These are phyloP conservation scores for Antonospora locustae DNA, from an alignment of 371 early-diverging fungal species.

Conservation along the genomic window DNA sequence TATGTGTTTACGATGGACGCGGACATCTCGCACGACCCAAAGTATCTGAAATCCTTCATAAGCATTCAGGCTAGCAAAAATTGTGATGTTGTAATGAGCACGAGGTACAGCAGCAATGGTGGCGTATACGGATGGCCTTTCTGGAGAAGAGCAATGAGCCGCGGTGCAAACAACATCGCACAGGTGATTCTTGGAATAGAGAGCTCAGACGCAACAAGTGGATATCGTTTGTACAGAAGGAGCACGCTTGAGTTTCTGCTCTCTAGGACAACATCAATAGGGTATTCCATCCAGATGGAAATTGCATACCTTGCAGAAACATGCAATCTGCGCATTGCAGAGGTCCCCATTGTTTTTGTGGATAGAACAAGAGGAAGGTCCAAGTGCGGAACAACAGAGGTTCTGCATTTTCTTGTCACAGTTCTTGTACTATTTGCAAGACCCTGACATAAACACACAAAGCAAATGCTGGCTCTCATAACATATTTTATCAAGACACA, in stretches of 20 bases:
- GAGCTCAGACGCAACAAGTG: constrained; percentile 82
- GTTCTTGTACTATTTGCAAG: too few relatives aligned
- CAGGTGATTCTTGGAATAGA: constrained; percentile 67
- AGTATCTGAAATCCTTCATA: constrained; percentile 68
- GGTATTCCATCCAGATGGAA: constrained; percentile 98
- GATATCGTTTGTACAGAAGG: constrained; percentile 85
- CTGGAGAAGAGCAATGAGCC: constrained; percentile 78
- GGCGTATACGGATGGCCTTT: constrained; percentile 96
- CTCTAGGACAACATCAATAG: constrained; percentile 69
- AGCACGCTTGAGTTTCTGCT: constrained; percentile 69
- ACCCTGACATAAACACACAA: too few relatives aligned
- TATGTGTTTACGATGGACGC: constrained; percentile 93
- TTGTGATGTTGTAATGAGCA: constrained; percentile 81
- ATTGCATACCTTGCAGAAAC: too few relatives aligned
- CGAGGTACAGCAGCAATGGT: constrained; percentile 66
- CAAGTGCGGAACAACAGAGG: constrained; percentile 31
- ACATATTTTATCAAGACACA: too few relatives aligned
- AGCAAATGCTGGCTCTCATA: too few relatives aligned
- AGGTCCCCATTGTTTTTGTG: constrained; percentile 56
- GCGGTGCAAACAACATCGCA: constrained; percentile 87
- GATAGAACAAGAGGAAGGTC: constrained; percentile 45
- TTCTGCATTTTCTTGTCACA: background rate
- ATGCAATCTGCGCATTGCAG: too few relatives aligned
- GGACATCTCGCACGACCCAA: constrained; percentile 95
- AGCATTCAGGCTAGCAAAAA: constrained; percentile 62